phyloP scores from a whole-genome alignment of 345 rosid genomes.

The Leavenworthia alabamica region DNA sequence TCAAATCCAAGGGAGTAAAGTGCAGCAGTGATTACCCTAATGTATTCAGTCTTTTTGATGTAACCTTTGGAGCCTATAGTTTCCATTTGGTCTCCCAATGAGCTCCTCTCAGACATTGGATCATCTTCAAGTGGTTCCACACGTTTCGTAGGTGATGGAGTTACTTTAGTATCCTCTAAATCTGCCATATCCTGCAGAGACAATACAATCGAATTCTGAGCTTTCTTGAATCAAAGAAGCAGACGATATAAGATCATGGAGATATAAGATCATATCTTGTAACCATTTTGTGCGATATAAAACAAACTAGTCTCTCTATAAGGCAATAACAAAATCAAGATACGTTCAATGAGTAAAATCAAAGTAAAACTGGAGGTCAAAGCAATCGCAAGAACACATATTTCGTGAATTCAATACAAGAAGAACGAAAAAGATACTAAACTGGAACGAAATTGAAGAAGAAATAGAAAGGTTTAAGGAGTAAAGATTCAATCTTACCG shows the following conservation, averaged over 20 bases:
- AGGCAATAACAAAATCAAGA: neutral
- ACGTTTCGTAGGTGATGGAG: neutral
- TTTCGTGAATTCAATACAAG: neutral
- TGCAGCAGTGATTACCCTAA: constrained; percentile 43
- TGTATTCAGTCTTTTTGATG: constrained; percentile 43
- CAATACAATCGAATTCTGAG: neutral
- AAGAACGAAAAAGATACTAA: no score
- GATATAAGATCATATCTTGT: neutral
- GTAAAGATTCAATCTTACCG: neutral
- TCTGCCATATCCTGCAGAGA: neutral
- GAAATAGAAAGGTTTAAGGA: neutral
- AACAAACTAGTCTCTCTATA: no score
- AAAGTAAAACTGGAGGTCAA: neutral
- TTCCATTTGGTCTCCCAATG: constrained; percentile 11
- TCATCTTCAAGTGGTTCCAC: neutral
- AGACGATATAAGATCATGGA: neutral
- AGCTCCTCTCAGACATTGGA: constrained; percentile 6
- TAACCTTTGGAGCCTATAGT: constrained; percentile 33
- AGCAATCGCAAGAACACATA: neutral
- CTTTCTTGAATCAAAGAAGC: neutral
- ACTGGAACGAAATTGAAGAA: neutral
- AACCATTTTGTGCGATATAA: neutral
- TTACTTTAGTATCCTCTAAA: neutral
- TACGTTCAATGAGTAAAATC: neutral
- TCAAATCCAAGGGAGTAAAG: constrained; percentile 53